These are phyloP conservation scores for Botrytis medusae DNA, from an alignment of 2,329 filamentous ascomycete species.

Conservation along the genomic window DNA sequence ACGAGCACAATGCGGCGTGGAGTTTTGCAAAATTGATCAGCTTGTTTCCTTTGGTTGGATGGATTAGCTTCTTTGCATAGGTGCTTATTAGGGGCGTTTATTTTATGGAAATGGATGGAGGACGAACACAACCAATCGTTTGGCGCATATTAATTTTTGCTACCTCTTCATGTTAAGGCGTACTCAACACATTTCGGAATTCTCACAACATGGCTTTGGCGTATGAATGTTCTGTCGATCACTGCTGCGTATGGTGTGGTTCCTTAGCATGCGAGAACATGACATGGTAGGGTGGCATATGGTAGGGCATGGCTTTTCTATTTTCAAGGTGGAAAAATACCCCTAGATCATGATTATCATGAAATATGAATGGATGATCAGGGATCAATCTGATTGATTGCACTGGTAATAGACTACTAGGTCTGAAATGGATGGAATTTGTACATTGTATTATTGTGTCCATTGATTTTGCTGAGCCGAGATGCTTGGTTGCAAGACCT, in stretches of 20 bases:
- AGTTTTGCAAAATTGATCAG: slow-evolving; percentile 4
- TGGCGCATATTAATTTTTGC: slow-evolving; percentile 4
- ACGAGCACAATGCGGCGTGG: background rate
- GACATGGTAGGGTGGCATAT: background rate
- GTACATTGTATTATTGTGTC: background rate
- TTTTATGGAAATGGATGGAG: background rate
- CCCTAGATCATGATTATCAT: background rate
- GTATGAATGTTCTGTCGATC: background rate
- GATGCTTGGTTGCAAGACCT: background rate
- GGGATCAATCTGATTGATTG: background rate
- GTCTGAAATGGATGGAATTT: background rate
- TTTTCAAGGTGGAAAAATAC: background rate
- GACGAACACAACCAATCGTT: background rate
- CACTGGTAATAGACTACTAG: background rate
- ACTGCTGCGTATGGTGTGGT: background rate
- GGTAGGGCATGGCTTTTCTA: background rate
- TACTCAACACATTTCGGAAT: background rate
- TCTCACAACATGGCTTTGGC: slow-evolving; percentile 15
- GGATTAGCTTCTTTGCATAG: slow-evolving; percentile 16
- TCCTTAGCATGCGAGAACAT: background rate
- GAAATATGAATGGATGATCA: slow-evolving; percentile 7
- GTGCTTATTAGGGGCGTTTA: background rate
- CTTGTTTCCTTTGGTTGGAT: background rate
- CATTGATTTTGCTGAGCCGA: background rate
- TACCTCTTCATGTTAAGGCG: background rate